phyloP scores from a whole-genome alignment of 1,284 basidiomycete genomes.

The Irpex sp. region DNA sequence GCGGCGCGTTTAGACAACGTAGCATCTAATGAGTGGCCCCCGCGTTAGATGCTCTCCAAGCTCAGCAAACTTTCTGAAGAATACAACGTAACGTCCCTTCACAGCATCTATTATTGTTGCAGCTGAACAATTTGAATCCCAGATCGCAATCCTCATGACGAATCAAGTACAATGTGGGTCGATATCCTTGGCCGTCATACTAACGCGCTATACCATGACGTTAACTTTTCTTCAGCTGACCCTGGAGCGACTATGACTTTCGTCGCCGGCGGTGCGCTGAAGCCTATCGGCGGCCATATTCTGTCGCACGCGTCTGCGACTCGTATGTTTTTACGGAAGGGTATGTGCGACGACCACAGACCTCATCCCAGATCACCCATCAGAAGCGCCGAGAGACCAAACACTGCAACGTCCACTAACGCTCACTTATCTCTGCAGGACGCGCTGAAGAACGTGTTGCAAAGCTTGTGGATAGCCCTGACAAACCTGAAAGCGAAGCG shows the following conservation, averaged over 20 bases:
- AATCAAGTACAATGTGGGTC: slow-evolving; percentile 86
- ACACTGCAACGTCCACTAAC: neutral
- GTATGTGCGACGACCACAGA: slow-evolving; percentile 32
- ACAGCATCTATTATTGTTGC: neutral
- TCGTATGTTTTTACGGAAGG: slow-evolving; percentile 84
- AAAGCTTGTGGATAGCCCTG: slow-evolving; percentile 93
- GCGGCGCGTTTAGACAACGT: neutral
- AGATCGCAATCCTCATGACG: slow-evolving; percentile 86
- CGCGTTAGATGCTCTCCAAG: slow-evolving; percentile 80
- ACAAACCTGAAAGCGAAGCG: slow-evolving; percentile 88
- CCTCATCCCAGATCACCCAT: neutral
- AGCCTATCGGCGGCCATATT: slow-evolving; percentile 86
- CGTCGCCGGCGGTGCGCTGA: slow-evolving; percentile 83
- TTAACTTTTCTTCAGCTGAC: slow-evolving; percentile 55
- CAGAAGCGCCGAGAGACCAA: neutral
- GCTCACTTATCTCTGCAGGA: slow-evolving; percentile 40
- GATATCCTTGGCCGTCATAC: neutral
- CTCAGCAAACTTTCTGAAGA: slow-evolving; percentile 90
- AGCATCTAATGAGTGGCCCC: neutral
- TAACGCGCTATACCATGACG: neutral
- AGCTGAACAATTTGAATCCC: slow-evolving; percentile 4
- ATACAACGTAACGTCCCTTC: slow-evolving; percentile 56
- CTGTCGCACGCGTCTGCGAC: slow-evolving; percentile 86
- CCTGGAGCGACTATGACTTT: slow-evolving; percentile 94
- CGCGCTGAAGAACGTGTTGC: slow-evolving; percentile 93